phyloP scores from a whole-genome alignment of 1,284 basidiomycete species.

The Rhodotorula mucilaginosa region DNA sequence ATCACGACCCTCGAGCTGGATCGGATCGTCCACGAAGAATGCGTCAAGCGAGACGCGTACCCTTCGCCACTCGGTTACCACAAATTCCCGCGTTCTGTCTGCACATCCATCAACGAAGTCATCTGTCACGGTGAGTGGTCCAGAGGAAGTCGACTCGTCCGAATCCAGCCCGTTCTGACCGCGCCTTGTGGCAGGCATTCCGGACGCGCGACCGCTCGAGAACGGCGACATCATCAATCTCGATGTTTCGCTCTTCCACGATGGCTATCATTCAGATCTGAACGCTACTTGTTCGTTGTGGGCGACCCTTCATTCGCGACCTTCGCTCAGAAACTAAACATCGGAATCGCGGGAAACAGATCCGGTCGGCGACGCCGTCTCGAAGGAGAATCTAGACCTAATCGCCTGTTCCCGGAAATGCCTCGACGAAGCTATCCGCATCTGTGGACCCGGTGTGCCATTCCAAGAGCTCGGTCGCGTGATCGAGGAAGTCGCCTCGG shows the following conservation, averaged over 20 bases:
- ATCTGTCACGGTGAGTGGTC: constrained; percentile 70
- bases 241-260: constrained; percentile 65
- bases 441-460: constrained; percentile 43
- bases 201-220: constrained; percentile 76
- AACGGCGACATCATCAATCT: constrained; percentile 94
- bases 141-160: too few relatives aligned
- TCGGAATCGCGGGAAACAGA: constrained; percentile 1
- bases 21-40: constrained; percentile 87
- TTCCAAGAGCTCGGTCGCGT: constrained; percentile 55
- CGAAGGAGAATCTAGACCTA: constrained; percentile 66
- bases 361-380: constrained; percentile 28
- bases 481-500: constrained; percentile 73
- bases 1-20: constrained; percentile 95
- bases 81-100: constrained; percentile 86
- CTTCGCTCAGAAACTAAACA: too few relatives aligned
- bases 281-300: constrained; percentile 59
- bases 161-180: constrained; percentile 33
- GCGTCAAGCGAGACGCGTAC: constrained; percentile 85
- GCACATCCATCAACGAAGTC: constrained; percentile 85
- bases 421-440: constrained; percentile 70
- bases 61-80: constrained; percentile 93
- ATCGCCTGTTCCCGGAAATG: constrained; percentile 75
- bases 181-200: constrained; percentile 62
- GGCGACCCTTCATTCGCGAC: not conserved
- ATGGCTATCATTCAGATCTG: constrained; percentile 78